A percentile compares a stretch with the other conserved stretches of the same genome.
Conservation (phyloP, 2,329 filamentous ascomycete species). For the Periglandula ipomoeae region DNA sequence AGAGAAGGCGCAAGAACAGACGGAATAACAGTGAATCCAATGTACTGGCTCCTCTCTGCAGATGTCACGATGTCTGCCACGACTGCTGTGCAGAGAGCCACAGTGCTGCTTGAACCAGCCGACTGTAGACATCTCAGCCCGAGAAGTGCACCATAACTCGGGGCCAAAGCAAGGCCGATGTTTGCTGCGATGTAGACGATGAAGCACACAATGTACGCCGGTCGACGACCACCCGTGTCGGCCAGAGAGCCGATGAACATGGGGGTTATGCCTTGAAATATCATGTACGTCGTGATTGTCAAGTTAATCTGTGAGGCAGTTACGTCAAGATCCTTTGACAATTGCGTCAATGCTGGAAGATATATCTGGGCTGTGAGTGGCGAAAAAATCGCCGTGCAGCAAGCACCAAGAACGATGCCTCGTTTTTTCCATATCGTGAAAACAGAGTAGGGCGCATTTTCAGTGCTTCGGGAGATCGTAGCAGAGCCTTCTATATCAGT, state of each 20-base stretch:
- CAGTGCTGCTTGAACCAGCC: constrained; percentile 47
- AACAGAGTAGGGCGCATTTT: constrained; percentile 24
- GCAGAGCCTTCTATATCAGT: constrained; percentile 12
- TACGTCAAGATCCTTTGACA: constrained; percentile 39
- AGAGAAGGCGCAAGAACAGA: constrained; percentile 38
- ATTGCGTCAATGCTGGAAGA: constrained; percentile 40
- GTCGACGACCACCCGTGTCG: constrained; percentile 43
- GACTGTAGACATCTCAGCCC: constrained; percentile 48
- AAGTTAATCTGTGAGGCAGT: constrained; percentile 35
- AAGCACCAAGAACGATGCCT: constrained; percentile 29
- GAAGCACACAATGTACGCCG: constrained; percentile 45
- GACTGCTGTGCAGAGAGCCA: constrained; percentile 48
- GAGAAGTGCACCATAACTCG: constrained; percentile 39
- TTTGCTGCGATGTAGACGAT: constrained; percentile 44
- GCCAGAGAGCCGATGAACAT: constrained; percentile 47
- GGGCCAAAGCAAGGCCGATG: constrained; percentile 41
- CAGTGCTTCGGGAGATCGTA: background rate
- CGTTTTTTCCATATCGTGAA: constrained; percentile 32
- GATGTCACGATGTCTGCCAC: constrained; percentile 55
- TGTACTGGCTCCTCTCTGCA: constrained; percentile 51
- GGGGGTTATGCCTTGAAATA: constrained; percentile 52
- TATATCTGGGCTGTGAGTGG: constrained; percentile 42
- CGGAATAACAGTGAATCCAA: constrained; percentile 42
- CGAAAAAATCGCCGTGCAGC: constrained; percentile 33
- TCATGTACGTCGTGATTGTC: constrained; percentile 46